A percentile compares a stretch with the other conserved stretches of the same genome.
phyloP scores from a whole-genome alignment of 257 asterid species.

The Salvia rosmarinus region DNA sequence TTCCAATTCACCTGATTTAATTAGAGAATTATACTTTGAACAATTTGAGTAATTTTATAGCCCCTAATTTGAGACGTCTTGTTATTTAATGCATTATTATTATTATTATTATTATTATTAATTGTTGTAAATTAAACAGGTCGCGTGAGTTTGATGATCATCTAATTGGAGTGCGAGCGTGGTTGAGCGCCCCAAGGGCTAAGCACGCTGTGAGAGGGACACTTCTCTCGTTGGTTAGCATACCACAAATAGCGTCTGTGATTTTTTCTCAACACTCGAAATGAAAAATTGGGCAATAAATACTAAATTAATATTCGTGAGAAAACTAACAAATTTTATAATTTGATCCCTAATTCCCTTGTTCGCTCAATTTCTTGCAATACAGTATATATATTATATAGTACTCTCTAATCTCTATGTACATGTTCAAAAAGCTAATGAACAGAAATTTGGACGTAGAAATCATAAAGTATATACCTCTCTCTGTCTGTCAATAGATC shows the following conservation, averaged over 20 bases:
- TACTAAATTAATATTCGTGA: background rate
- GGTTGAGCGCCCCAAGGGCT: constrained; percentile 23
- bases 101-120: too few relatives aligned
- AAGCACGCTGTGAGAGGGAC: constrained; percentile 15
- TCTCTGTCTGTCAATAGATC: constrained; percentile 3
- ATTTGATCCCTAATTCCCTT: background rate
- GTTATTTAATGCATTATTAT: background rate
- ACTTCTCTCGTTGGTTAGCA: constrained; percentile 36
- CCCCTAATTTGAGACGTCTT: background rate
- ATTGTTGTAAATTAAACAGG: background rate
- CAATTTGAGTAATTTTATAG: background rate
- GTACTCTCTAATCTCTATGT: too few relatives aligned
- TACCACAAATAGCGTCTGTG: background rate
- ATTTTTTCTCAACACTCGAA: background rate
- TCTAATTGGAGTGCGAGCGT: constrained; percentile 15
- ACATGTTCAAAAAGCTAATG: background rate
- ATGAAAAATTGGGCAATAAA: too few relatives aligned
- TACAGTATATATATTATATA: too few relatives aligned
- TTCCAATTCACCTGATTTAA: background rate
- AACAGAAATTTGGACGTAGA: background rate
- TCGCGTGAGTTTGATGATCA: constrained; percentile 37
- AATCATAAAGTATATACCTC: too few relatives aligned
- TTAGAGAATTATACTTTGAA: background rate
- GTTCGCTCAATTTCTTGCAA: background rate
- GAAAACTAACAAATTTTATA: background rate